Base-by-base conservation (phyloP, 345 rosid species). In the Pugionium cornutum region DNA sequence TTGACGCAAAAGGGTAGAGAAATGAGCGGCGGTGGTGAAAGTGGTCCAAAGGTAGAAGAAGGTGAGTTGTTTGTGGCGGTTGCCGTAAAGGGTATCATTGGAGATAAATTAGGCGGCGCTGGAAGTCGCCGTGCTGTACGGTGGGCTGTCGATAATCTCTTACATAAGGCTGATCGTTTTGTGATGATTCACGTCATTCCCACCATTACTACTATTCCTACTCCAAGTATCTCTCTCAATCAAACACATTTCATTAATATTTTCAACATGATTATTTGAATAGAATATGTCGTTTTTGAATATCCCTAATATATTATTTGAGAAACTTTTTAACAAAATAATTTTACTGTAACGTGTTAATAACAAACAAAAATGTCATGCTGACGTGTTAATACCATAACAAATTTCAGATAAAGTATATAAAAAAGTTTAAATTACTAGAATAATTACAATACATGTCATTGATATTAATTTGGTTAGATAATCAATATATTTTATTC, bases 101-200 rank as follows among this genome's bases (percentile, higher is more conserved):
- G 81, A 50, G 75, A 77, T 49, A 72, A 52, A 28, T 51, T 62
- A 8, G 80, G 85, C 40, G 88, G 92, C 25, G 77, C 57, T 33
- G 89, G 89, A 68, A 92, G 92, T 77, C 75, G 78, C 11, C 89
- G 96, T 1, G 95, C 95, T 9, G 82, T 86, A 72, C 80, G 81
- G 9, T 92, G 92, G 98, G 95, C 91, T 1, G 77, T 71, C 5
- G 83, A 89, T 75, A 82, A 84, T 62, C 79, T 86, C 44, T 46
- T 74, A 59, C 78, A 78, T 1, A 53, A 68, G 67, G 83, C 89
- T 51, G 75, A 80, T 32, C 77, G 81, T 28, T 79, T 92, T 68
- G 53, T 83, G 76, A 67, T 89, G 56, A 83, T 92, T 66, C 87
- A 92, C 59, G 87, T 87, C 56, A 84, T 89, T 58, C 92, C 91